A percentile compares a stretch with the other conserved stretches of the same genome.
phyloP scores from a whole-genome alignment of 148 eudicot species.

The Limonium bicolor region DNA sequence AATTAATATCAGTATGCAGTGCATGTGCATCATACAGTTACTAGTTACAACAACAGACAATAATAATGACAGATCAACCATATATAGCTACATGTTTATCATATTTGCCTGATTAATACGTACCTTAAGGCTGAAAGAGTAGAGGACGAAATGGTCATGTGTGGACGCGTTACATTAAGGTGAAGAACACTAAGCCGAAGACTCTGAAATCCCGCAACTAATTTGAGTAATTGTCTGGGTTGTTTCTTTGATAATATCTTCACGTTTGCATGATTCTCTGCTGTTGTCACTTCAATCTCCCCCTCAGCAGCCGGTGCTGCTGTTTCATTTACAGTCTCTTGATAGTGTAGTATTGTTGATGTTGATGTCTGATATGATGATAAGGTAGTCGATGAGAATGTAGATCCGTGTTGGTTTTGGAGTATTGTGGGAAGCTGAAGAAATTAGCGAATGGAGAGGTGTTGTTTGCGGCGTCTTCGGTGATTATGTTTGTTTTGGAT shows the following conservation, averaged over 20 bases:
- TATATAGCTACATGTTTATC: too few species aligned
- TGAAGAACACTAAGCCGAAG: constrained; percentile 30
- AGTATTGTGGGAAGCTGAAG: constrained; percentile 45
- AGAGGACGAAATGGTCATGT: constrained; percentile 26
- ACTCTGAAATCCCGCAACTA: constrained; percentile 20
- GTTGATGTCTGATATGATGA: not conserved
- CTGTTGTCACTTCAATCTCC: constrained; percentile 35
- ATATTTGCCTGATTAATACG: too few species aligned
- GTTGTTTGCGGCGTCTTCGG: not conserved
- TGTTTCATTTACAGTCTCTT: not conserved
- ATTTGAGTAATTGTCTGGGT: constrained; percentile 29
- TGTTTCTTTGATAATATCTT: constrained; percentile 26
- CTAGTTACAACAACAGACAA: not conserved
- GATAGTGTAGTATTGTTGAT: not conserved
- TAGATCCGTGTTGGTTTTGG: constrained; percentile 10
- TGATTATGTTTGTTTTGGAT: not conserved
- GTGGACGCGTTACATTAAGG: constrained; percentile 38
- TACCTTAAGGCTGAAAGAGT: constrained; percentile 41
- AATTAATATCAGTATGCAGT: not conserved
- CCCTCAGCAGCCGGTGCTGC: constrained; percentile 7
- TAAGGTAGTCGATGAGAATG: not conserved
- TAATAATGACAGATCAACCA: not conserved
- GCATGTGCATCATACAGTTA: not conserved
- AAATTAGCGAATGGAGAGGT: constrained; percentile 15
- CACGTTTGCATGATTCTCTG: constrained; percentile 30